Conservation (phyloP, 352 stramenopile genomes). For the Pythium biforme region DNA sequence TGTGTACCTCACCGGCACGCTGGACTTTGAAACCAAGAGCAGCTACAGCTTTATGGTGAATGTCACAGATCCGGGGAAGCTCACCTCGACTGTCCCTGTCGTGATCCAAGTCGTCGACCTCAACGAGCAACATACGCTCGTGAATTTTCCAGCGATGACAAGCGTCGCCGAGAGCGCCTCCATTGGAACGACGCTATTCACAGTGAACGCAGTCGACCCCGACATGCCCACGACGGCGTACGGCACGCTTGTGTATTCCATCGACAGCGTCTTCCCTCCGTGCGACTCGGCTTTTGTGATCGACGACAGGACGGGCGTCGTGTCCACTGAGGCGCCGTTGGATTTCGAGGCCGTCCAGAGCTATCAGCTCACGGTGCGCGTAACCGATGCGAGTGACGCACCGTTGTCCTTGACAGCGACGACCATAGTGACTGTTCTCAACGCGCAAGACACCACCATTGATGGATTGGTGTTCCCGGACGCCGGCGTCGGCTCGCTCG, state of each 20-base stretch:
- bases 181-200: conserved; percentile 31
- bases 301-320: conserved; percentile 31
- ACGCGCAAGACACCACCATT: conserved; percentile 34
- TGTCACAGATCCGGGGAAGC: conserved; percentile 30
- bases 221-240: conserved; percentile 36
- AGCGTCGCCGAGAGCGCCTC: conserved; percentile 37
- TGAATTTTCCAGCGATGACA: conserved; percentile 25
- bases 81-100: conserved; percentile 27
- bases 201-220: conserved; percentile 33
- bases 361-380: conserved; percentile 38
- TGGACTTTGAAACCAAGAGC: conserved; percentile 46
- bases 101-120: conserved; percentile 45
- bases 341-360: conserved; percentile 54
- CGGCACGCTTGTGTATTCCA: conserved; percentile 34
- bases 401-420: conserved; percentile 10
- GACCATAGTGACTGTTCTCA: conserved; percentile 22
- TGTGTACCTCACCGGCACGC: conserved; percentile 31
- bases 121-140: conserved; percentile 49
- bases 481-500: conserved; percentile 10
- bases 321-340: conserved; percentile 33
- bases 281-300: conserved; percentile 12
- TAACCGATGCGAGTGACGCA: conserved; percentile 32
- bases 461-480: conserved; percentile 19
- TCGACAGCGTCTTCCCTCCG: conserved; percentile 33
- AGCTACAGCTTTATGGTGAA: conserved; percentile 39